Percentiles rank a stretch among this genome's conserved stretches.
These are phyloP conservation scores for Pseudogymnoascus sp. DNA, from an alignment of 2,329 filamentous ascomycete genomes.

Conservation along the genomic window DNA sequence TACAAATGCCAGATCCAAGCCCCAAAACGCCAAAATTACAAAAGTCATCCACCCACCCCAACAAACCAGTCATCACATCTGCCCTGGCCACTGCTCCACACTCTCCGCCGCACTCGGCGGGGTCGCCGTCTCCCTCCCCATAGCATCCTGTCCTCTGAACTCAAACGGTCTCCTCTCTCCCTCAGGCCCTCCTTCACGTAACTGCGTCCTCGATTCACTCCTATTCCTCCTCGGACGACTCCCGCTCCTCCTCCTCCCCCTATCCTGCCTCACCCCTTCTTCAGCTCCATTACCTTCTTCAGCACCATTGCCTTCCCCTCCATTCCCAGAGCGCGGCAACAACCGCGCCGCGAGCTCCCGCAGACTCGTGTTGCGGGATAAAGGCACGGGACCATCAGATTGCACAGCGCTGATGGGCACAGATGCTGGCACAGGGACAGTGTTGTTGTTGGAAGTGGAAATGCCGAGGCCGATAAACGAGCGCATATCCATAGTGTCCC, in stretches of 20 bases:
- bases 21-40: neutral
- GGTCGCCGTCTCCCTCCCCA: neutral
- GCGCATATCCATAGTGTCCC: slow-evolving; percentile 5
- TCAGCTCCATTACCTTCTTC: neutral
- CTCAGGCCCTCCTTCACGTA: neutral
- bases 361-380: slow-evolving; percentile 3
- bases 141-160: slow-evolving; percentile 17
- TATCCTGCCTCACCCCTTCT: slow-evolving; percentile 8
- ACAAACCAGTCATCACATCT: neutral
- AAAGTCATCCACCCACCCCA: neutral
- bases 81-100: neutral
- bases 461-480: slow-evolving; percentile 5
- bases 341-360: slow-evolving; percentile 11
- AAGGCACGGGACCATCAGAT: neutral
- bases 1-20: neutral
- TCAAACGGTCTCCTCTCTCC: slow-evolving; percentile 19
- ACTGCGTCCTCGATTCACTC: slow-evolving; percentile 21
- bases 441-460: neutral
- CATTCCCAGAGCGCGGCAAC: slow-evolving; percentile 1
- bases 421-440: neutral
- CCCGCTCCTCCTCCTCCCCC: slow-evolving; percentile 15
- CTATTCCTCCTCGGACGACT: slow-evolving; percentile 18
- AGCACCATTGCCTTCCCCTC: slow-evolving; percentile 2
- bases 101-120: neutral
- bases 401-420: slow-evolving; percentile 1